Base-by-base conservation (phyloP, 2,329 filamentous ascomycete species). In the Sporothrix humicola region DNA sequence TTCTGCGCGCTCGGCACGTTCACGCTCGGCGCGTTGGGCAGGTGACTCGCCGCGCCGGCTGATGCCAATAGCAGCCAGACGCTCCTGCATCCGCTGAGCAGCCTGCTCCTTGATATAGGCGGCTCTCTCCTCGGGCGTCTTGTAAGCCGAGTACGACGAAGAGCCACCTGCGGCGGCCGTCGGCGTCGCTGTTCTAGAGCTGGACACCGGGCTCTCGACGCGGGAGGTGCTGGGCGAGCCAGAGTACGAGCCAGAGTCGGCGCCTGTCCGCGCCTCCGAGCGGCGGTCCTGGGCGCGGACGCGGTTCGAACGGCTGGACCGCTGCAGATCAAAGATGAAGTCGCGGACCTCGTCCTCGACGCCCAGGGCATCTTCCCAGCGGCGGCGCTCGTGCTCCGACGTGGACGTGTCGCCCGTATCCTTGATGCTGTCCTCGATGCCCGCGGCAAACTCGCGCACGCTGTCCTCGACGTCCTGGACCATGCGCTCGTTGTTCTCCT, bases 91-190 rank as follows among this genome's bases (percentile, higher is more conserved):
- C 74, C 95, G 93, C 80, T 95, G 93, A 81, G 98, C 95, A 9
- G 96, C 97, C 81, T 98, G 95, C 81, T 98, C 95, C 81, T 97
- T 97, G 80, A 98, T 98, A 79, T 97, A 97, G 5, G 95, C 94
- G 50, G 97, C 94, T 72, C 96, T 90, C 79, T 99, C 95, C 82
- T 98, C 95, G 0, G 95, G 92, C 0, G 95, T 97, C 82, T 93
- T 93, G 81, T 96, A 97, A 4, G 93, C 89, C 2, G 93, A 88
- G 80, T 97, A 97, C 0, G 92, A 97, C 0, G 92, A 91, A 2
- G 90, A 89, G 44, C 89, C 87, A 23, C 44, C 85, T 79, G 17
- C 84, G 79, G 86, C 84, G 3, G 87, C 86, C 17, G 17, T 84
- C 78, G 87, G 84, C 5, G 86, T 86, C n/a, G 86, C 81, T 42